Evolutionary conservation across 306 rosid species (phyloP).

Genomic region (Vigna hirtella): DNA sequence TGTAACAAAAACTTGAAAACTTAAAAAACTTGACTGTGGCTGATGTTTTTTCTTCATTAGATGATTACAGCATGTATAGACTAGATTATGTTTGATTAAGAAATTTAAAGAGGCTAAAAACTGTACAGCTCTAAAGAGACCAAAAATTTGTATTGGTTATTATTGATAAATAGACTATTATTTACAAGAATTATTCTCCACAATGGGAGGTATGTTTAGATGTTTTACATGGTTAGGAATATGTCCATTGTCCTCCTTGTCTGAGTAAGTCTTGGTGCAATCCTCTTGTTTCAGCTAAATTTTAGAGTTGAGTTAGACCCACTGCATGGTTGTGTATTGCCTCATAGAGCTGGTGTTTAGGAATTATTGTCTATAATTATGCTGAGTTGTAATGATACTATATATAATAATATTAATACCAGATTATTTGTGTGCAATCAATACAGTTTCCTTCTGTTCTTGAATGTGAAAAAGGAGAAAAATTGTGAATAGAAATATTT

Average conservation of each 20-base stretch:
- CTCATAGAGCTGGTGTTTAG: background rate
- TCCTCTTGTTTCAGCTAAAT: background rate
- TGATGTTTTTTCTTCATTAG: too few relatives aligned
- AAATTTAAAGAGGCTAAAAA: too few relatives aligned
- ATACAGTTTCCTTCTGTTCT: slow-evolving; percentile 19
- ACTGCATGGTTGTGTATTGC: background rate
- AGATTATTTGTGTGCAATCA: slow-evolving; percentile 2
- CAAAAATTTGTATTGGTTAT: background rate
- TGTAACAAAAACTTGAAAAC: too few relatives aligned
- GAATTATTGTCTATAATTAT: background rate
- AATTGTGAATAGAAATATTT: slow-evolving; percentile 1
- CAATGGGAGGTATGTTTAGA: background rate
- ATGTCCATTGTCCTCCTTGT: background rate
- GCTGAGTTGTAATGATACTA: background rate
- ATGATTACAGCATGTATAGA: too few relatives aligned
- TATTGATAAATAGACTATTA: background rate
- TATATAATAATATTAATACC: background rate
- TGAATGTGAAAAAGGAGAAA: slow-evolving; percentile 30
- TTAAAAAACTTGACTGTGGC: too few relatives aligned
- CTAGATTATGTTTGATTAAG: too few relatives aligned
- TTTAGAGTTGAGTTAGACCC: background rate
- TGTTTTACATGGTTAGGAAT: background rate
- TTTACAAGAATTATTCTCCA: background rate
- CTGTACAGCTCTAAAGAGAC: background rate
- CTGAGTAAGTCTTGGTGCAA: background rate